Evolutionary conservation across 371 early-diverging fungal species (phyloP), one percentile per base, ranked within the genome.

Genomic region (Smittium mucronatum): DNA sequence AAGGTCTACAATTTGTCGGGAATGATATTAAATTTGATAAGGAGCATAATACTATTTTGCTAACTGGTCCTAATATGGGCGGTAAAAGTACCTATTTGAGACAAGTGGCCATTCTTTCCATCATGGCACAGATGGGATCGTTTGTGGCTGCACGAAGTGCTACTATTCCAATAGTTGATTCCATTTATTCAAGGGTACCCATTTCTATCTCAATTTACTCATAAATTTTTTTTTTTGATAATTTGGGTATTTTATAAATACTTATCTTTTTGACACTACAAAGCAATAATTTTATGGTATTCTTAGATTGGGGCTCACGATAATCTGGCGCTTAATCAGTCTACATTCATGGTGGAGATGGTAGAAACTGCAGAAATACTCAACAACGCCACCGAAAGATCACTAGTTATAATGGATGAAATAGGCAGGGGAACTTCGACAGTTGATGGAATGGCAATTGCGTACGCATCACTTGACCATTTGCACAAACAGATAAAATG

Each of bases 271-370:
- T n/a, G n/a, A n/a, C n/a, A n/a, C n/a, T n/a, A n/a, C n/a, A n/a
- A n/a, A n/a, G n/a, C n/a, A n/a, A n/a, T n/a, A n/a, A 5, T 30
- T 61, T 61, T 61, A 15, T 61, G 5, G 29, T 15, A 21, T 15
- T 29, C 2, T 64, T 31, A 64, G 71, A 81, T 88, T n/a, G 92
- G 92, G 0, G 86, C 88, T 0, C 83, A 87, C 2, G 92, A 92
- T 70, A 88, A 89, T 72, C 73, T 91, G 25, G 87, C 88, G 2
- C 85, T 85, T 60, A 87, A 93, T 35, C 90, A 93, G 69, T 95
- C 96, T 2, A 98, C 99, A 0, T 99, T 99, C 77, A 95, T 98
- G 94, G 90, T 94, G 8, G 99, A 99, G 81, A 99, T 99, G 99
- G 76, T 81, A 16, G 99, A 99, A 77, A 91, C 95, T 0, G 92